Conservation (phyloP, 129 eudicot genomes). For the Chrysanthemum makinoi region DNA sequence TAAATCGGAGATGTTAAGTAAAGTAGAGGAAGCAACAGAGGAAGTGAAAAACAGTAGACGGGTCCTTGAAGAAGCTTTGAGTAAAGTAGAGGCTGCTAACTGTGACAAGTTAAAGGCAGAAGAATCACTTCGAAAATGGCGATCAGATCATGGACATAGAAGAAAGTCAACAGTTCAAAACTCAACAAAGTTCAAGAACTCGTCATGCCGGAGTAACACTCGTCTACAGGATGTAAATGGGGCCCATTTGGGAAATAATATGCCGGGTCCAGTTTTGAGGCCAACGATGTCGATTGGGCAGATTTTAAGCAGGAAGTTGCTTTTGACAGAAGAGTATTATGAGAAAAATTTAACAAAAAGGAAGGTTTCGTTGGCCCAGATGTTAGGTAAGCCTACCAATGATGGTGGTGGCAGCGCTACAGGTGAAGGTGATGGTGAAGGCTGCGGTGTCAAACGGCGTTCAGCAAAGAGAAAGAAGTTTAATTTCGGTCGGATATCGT, state of each 20-base stretch:
- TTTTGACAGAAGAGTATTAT: slow-evolving; percentile 61
- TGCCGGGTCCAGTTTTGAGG: slow-evolving; percentile 53
- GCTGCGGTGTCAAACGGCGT: slow-evolving; percentile 27
- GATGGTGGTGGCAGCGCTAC: slow-evolving; percentile 1
- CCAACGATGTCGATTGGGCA: slow-evolving; percentile 86
- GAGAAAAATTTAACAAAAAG: slow-evolving; percentile 36
- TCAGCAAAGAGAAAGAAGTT: slow-evolving; percentile 87
- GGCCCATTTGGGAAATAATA: slow-evolving; percentile 36
- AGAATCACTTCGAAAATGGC: slow-evolving; percentile 78
- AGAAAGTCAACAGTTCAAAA: slow-evolving; percentile 58
- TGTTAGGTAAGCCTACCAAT: slow-evolving; percentile 53
- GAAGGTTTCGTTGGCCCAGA: slow-evolving; percentile 76
- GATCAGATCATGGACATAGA: slow-evolving; percentile 72
- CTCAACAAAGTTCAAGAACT: slow-evolving; percentile 70
- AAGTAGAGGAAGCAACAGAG: slow-evolving; percentile 67
- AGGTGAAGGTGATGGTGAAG: slow-evolving; percentile 23
- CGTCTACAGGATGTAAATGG: slow-evolving; percentile 57
- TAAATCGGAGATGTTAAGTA: slow-evolving; percentile 54
- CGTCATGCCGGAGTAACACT: slow-evolving; percentile 35
- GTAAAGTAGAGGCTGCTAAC: slow-evolving; percentile 68
- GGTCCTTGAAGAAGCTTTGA: slow-evolving; percentile 72
- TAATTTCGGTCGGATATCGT: slow-evolving; percentile 62
- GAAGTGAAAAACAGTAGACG: slow-evolving; percentile 66
- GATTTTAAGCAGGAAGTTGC: slow-evolving; percentile 82
- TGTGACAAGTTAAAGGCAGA: slow-evolving; percentile 64